Base-by-base conservation (phyloP, 352 stramenopile genomes). In the Chrysophaeum taylorii region DNA sequence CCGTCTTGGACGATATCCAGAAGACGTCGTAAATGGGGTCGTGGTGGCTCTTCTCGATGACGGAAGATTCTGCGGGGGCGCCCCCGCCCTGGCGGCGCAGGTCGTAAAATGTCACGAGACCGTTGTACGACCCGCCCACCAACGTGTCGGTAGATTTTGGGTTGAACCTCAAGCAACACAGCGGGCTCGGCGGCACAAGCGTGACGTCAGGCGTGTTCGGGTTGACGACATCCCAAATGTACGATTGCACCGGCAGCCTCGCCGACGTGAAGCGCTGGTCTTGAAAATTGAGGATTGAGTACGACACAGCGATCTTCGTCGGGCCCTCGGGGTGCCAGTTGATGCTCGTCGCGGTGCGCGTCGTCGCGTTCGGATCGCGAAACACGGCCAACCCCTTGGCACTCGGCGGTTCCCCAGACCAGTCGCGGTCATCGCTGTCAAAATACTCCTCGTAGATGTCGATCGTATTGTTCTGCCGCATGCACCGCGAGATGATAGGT, bases 391-490 rank as follows among this genome's bases (percentile, higher is more conserved):
- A 81, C 2, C 93, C 92, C 77, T 97, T 98, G 64, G 93, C 93
- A 68, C 84, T 96, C 14, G 92, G 92, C 74, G 96, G 93, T 74
- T 98, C 91, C 7, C 27, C 76, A 12, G 87, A 95, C 70, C 85
- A 78, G 73, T 95, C 87, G 38, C 87, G 85, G 78, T 96, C 86
- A 21, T 74, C 69, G 29, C 75, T 67, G 62, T 88, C 83, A 78
- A 96, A 96, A 78, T 96, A 96, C 75, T 94, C 89, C 76, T 98
- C 88, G 75, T 98, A 98, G 63, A 98, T 96, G 80, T 98, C 94
- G 64, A 98, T 95, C 12, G 92, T 97, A 79, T 97, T 97, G 79
- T 97, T 97, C 76, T 98, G 92, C 77, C 95, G 94, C 82, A 97
- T 92, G 64, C 89, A 92, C 18, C 87, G 81, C 48, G 95, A 88